Conservation (phyloP, 805 yeast species). For the Cyberlindnera petersonii region DNA sequence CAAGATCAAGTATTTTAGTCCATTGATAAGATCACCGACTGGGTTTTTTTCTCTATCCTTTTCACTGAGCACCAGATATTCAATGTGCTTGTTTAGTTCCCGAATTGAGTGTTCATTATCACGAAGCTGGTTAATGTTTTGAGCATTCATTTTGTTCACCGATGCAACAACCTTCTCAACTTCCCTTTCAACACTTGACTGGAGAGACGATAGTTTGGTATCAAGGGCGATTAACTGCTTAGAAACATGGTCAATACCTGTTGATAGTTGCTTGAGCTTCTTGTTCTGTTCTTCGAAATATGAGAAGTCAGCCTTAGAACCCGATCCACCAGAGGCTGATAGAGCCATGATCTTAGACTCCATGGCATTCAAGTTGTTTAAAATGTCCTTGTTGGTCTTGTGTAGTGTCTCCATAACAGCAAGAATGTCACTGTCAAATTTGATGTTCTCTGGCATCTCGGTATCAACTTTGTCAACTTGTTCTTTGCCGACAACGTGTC, state of each 20-base stretch:
- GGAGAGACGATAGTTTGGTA: not conserved
- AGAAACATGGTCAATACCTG: not conserved
- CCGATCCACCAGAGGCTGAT: slow-evolving; percentile 6
- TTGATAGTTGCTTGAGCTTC: slow-evolving; percentile 11
- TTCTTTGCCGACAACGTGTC: slow-evolving; percentile 17
- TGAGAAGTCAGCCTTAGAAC: slow-evolving; percentile 21
- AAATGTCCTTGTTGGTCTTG: slow-evolving; percentile 19
- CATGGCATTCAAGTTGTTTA: slow-evolving; percentile 12
- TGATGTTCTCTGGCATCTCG: slow-evolving; percentile 3
- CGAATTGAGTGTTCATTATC: slow-evolving; percentile 23
- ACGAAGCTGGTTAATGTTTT: slow-evolving; percentile 23
- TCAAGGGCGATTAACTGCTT: not conserved
- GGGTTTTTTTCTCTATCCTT: slow-evolving; percentile 23
- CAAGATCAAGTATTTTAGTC: slow-evolving; percentile 26
- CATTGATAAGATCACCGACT: slow-evolving; percentile 23
- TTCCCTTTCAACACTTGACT: slow-evolving; percentile 5
- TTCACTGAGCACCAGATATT: slow-evolving; percentile 23
- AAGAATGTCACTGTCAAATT: slow-evolving; percentile 9
- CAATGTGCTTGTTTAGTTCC: slow-evolving; percentile 19
- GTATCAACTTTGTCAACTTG: slow-evolving; percentile 1
- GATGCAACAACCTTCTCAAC: slow-evolving; percentile 5
- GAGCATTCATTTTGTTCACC: slow-evolving; percentile 21
- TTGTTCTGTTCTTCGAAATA: slow-evolving; percentile 20
- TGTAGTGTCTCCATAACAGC: slow-evolving; percentile 15
- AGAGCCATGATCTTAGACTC: slow-evolving; percentile 21